Conservation (phyloP, 768 basidiomycete genomes). For the Rickenella mellea region DNA sequence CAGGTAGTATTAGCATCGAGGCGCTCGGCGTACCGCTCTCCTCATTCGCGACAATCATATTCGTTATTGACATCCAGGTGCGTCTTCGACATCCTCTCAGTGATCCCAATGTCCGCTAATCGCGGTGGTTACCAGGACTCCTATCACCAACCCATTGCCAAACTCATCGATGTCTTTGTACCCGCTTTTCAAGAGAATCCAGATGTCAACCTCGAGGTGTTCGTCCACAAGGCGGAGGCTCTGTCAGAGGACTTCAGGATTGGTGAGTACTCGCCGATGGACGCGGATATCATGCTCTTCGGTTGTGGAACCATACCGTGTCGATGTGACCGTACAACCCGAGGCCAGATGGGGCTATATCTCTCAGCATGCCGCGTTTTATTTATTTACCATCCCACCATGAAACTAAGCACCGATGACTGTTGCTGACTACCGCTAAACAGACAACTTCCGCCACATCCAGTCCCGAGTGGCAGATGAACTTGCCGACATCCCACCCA, state of each 20-base stretch:
- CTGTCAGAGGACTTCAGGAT: conserved; percentile 86
- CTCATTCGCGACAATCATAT: conserved; percentile 79
- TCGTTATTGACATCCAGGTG: conserved; percentile 92
- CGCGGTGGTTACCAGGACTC: conserved; percentile 44
- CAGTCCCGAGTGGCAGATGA: conserved; percentile 81
- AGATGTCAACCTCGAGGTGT: conserved; percentile 75
- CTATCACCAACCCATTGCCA: conserved; percentile 75
- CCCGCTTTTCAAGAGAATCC: conserved; percentile 71
- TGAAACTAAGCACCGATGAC: background rate
- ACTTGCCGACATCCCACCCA: conserved; percentile 56
- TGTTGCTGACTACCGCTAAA: background rate
- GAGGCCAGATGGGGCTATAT: too few species aligned
- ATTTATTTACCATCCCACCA: background rate
- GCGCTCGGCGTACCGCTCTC: conserved; percentile 67
- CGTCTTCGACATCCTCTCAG: conserved; percentile 16
- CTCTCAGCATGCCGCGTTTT: too few species aligned
- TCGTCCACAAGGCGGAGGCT: conserved; percentile 92
- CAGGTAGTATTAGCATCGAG: conserved; percentile 74
- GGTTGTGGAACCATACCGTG: too few species aligned
- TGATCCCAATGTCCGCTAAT: conserved; percentile 1
- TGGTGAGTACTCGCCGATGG: conserved; percentile 46
- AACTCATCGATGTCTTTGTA: conserved; percentile 73
- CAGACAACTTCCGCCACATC: conserved; percentile 88
- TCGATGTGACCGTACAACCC: too few species aligned
- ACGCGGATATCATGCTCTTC: too few species aligned